These are phyloP conservation scores for Groenewaldozyma tartarivorans DNA, from an alignment of 805 yeast species.

Conservation along the genomic window DNA sequence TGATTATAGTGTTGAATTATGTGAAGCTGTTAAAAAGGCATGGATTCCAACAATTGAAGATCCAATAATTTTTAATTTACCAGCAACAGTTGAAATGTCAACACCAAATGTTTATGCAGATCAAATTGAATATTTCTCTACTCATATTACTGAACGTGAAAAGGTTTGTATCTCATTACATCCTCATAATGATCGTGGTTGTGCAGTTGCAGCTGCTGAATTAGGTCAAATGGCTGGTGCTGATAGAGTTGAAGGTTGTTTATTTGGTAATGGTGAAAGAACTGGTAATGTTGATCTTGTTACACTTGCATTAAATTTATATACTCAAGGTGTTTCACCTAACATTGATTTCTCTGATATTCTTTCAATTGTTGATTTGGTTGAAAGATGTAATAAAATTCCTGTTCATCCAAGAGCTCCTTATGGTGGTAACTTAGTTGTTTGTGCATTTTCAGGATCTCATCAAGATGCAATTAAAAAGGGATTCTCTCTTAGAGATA, in stretches of 20 bases:
- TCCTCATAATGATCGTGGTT: constrained; percentile 80
- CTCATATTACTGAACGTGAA: constrained; percentile 54
- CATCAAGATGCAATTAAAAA: constrained; percentile 85
- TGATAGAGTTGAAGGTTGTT: constrained; percentile 80
- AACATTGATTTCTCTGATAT: constrained; percentile 63
- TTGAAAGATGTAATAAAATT: constrained; percentile 71
- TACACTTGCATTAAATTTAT: constrained; percentile 65
- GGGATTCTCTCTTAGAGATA: constrained; percentile 44
- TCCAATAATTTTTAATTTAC: constrained; percentile 72
- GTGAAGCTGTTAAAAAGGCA: constrained; percentile 66
- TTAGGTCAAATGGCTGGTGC: constrained; percentile 77
- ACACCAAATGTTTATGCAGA: constrained; percentile 80
- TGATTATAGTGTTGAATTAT: constrained; percentile 52
- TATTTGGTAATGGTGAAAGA: constrained; percentile 81
- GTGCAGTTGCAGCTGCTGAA: constrained; percentile 80
- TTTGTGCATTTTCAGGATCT: constrained; percentile 77
- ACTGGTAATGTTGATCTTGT: constrained; percentile 81
- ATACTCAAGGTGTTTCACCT: constrained; percentile 71
- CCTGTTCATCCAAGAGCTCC: constrained; percentile 75
- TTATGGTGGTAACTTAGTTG: constrained; percentile 74
- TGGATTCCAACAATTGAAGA: constrained; percentile 60
- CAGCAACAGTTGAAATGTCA: constrained; percentile 77
- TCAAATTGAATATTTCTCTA: constrained; percentile 67
- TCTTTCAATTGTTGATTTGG: constrained; percentile 55
- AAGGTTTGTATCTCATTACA: constrained; percentile 67